Evolutionary conservation across 345 rosid genomes (phyloP).

Genomic region (Camelina sativa): DNA sequence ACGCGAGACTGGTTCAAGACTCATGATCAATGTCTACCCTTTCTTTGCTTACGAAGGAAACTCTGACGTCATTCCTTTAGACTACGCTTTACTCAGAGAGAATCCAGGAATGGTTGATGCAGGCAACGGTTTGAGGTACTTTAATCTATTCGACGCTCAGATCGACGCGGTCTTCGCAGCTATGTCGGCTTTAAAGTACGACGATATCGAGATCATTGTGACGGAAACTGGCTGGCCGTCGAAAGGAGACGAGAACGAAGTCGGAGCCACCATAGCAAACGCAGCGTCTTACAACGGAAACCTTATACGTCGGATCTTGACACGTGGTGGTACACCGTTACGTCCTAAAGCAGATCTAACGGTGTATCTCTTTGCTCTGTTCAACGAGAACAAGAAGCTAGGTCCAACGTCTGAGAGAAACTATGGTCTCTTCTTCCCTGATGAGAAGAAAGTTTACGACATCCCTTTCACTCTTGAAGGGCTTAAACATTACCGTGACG

Average conservation of each 20-base stretch:
- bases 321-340: conserved; percentile 89
- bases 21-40: conserved; percentile 92
- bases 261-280: conserved; percentile 68
- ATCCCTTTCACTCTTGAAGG: conserved; percentile 71
- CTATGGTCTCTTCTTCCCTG: conserved; percentile 90
- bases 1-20: conserved; percentile 83
- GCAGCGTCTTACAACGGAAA: conserved; percentile 95
- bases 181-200: conserved; percentile 72
- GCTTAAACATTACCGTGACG: conserved; percentile 55
- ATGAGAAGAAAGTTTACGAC: conserved; percentile 78
- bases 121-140: conserved; percentile 78
- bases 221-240: conserved; percentile 99
- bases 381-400: conserved; percentile 78
- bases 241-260: conserved; percentile 77
- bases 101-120: conserved; percentile 92
- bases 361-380: conserved; percentile 88
- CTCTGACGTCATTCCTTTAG: conserved; percentile 86
- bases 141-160: conserved; percentile 92
- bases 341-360: conserved; percentile 81
- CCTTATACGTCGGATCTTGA: conserved; percentile 72
- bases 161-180: conserved; percentile 98
- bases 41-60: conserved; percentile 94
- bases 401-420: conserved; percentile 93
- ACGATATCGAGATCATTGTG: conserved; percentile 68
- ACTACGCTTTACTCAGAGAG: conserved; percentile 84